These are phyloP conservation scores for Xylariaceae sp. DNA, from an alignment of 2,329 filamentous ascomycete genomes.

Conservation along the genomic window DNA sequence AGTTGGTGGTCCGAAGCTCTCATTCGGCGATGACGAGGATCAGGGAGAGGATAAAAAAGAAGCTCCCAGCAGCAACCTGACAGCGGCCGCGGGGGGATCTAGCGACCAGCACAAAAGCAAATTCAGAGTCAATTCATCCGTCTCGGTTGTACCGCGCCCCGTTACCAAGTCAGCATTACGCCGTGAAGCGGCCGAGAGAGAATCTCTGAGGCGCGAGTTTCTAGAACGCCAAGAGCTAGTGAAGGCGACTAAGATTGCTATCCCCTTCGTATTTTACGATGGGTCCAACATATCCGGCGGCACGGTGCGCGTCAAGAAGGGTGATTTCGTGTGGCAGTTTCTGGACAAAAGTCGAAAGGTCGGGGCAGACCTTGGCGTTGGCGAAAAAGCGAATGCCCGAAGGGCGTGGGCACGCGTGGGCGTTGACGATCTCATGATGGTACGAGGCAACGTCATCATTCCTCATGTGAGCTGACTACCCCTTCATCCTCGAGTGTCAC, in stretches of 20 bases:
- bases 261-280: constrained; percentile 97
- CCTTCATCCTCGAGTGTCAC: not conserved
- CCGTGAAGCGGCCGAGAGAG: constrained; percentile 70
- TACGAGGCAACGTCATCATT: constrained; percentile 84
- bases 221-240: constrained; percentile 77
- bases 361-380: constrained; percentile 75
- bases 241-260: constrained; percentile 80
- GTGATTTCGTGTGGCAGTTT: constrained; percentile 89
- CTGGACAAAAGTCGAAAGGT: constrained; percentile 88
- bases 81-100: not conserved
- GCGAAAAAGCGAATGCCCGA: constrained; percentile 61
- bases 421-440: constrained; percentile 92
- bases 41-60: constrained; percentile 17
- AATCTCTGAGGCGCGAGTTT: constrained; percentile 74
- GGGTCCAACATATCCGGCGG: constrained; percentile 86
- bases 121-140: constrained; percentile 58
- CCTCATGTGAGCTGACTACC: constrained; percentile 70
- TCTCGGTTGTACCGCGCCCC: constrained; percentile 63
- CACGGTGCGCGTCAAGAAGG: constrained; percentile 82
- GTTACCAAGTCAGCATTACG: constrained; percentile 69
- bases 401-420: constrained; percentile 90
- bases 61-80: not conserved
- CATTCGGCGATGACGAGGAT: constrained; percentile 56
- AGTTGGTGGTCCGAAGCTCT: constrained; percentile 47
- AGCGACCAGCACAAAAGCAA: constrained; percentile 36